These are phyloP conservation scores for Tulasnella sp. DNA, from an alignment of 768 basidiomycete genomes.

Conservation along the genomic window DNA sequence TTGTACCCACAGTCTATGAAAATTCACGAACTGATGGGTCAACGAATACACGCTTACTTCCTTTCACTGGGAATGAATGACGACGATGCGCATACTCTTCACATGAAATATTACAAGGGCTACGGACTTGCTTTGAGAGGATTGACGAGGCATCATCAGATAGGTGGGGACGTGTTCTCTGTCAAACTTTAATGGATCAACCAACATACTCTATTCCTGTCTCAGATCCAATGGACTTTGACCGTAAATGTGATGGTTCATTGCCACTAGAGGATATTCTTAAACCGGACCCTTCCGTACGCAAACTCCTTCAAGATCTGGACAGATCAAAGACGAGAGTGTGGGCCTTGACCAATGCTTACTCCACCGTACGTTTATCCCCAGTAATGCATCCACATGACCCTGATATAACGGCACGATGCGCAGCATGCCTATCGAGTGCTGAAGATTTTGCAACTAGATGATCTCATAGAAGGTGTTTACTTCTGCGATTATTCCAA, in stretches of 20 bases:
- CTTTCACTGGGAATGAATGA: conserved; percentile 52
- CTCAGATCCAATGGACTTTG: conserved; percentile 71
- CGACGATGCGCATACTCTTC: conserved; percentile 54
- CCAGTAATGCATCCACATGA: no score
- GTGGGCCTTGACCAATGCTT: conserved; percentile 82
- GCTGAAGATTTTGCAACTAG: conserved; percentile 54
- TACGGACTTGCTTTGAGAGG: conserved; percentile 78
- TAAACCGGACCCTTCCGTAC: conserved; percentile 44
- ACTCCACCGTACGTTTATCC: conserved; percentile 40
- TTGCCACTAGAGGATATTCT: conserved; percentile 74
- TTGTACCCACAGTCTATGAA: conserved; percentile 64
- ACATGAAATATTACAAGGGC: conserved; percentile 58
- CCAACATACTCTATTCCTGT: no score
- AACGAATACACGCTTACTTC: conserved; percentile 71
- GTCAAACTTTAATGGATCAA: neutral
- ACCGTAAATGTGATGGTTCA: conserved; percentile 69
- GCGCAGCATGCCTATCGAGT: conserved; percentile 69
- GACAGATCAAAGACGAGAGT: conserved; percentile 64
- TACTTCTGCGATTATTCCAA: conserved; percentile 66
- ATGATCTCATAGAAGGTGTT: conserved; percentile 58
- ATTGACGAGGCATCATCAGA: conserved; percentile 56
- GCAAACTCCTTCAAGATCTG: conserved; percentile 62
- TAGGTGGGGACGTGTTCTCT: conserved; percentile 36
- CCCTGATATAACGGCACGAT: conserved; percentile 11
- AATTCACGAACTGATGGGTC: conserved; percentile 68